Conservation (phyloP, 805 yeast species). For the Candida tallmaniae region DNA sequence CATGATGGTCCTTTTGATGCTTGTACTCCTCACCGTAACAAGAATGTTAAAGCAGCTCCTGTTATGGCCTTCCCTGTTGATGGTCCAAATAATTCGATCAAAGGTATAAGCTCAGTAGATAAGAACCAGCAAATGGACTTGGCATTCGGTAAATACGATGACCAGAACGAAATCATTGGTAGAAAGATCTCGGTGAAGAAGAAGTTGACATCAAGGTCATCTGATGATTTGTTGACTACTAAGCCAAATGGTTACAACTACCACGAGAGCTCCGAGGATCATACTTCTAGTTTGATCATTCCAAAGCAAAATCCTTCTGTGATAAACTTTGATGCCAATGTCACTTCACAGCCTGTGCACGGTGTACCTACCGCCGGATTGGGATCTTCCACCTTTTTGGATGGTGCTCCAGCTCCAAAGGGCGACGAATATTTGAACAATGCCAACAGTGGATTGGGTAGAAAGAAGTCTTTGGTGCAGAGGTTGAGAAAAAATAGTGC, state of each 20-base stretch:
- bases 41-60: constrained; percentile 71
- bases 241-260: constrained; percentile 16
- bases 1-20: constrained; percentile 99
- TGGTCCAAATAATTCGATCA: constrained; percentile 86
- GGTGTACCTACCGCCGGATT: constrained; percentile 85
- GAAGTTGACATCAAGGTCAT: constrained; percentile 8
- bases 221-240: constrained; percentile 9
- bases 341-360: constrained; percentile 68
- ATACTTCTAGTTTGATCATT: constrained; percentile 21
- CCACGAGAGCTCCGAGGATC: constrained; percentile 13
- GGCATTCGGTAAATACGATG: constrained; percentile 68
- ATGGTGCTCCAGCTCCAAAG: constrained; percentile 90
- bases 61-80: constrained; percentile 93
- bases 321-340: constrained; percentile 65
- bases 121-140: constrained; percentile 55
- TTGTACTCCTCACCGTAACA: constrained; percentile 93
- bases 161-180: constrained; percentile 39
- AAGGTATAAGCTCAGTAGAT: constrained; percentile 54
- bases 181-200: constrained; percentile 12
- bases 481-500: constrained; percentile 46
- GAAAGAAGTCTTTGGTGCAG: constrained; percentile 82
- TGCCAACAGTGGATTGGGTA: constrained; percentile 48
- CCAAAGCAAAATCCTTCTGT: constrained; percentile 51
- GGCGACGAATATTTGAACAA: constrained; percentile 23
- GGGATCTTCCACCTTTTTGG: constrained; percentile 88